A percentile compares a stretch with the other conserved stretches of the same genome.
These are phyloP conservation scores for Rhododendron ovatum DNA, from an alignment of 148 eudicot genomes.

Conservation along the genomic window DNA sequence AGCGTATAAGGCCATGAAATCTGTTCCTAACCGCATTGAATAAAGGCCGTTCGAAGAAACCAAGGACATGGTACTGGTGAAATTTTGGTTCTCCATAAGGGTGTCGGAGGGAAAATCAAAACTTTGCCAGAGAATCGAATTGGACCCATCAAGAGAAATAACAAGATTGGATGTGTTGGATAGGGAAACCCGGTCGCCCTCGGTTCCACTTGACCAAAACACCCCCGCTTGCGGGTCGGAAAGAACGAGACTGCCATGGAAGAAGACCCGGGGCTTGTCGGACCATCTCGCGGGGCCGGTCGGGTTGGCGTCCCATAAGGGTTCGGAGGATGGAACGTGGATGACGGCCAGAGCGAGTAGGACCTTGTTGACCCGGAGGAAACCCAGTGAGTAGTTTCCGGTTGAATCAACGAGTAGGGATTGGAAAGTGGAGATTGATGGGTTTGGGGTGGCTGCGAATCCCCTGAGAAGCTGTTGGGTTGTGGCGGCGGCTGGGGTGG, in stretches of 20 bases:
- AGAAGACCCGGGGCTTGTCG: slow-evolving; percentile 34
- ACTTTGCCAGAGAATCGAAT: slow-evolving; percentile 57
- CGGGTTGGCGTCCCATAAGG: slow-evolving; percentile 54
- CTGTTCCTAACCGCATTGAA: slow-evolving; percentile 62
- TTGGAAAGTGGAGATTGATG: slow-evolving; percentile 44
- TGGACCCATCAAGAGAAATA: slow-evolving; percentile 17
- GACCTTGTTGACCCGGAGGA: slow-evolving; percentile 52
- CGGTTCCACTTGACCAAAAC: slow-evolving; percentile 68
- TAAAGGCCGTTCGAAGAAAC: slow-evolving; percentile 66
- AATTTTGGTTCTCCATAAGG: slow-evolving; percentile 77
- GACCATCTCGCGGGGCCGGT: slow-evolving; percentile 45
- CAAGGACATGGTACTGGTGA: slow-evolving; percentile 70
- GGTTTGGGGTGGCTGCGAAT: slow-evolving; percentile 52
- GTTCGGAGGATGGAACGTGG: slow-evolving; percentile 64
- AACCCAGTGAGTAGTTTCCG: slow-evolving; percentile 67
- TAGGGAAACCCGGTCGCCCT: slow-evolving; percentile 62
- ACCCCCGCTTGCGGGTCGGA: slow-evolving; percentile 49
- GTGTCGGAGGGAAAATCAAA: slow-evolving; percentile 75
- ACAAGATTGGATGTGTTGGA: slow-evolving; percentile 49
- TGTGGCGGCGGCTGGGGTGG: slow-evolving; percentile 14
- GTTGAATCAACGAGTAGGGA: slow-evolving; percentile 54
- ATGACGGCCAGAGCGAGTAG: slow-evolving; percentile 61
- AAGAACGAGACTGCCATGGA: slow-evolving; percentile 82
- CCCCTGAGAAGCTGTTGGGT: slow-evolving; percentile 43
- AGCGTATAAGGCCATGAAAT: slow-evolving; percentile 69